These are phyloP conservation scores for Selaginella moellendorffii DNA, from an alignment of 75 land plant species.

Conservation along the genomic window DNA sequence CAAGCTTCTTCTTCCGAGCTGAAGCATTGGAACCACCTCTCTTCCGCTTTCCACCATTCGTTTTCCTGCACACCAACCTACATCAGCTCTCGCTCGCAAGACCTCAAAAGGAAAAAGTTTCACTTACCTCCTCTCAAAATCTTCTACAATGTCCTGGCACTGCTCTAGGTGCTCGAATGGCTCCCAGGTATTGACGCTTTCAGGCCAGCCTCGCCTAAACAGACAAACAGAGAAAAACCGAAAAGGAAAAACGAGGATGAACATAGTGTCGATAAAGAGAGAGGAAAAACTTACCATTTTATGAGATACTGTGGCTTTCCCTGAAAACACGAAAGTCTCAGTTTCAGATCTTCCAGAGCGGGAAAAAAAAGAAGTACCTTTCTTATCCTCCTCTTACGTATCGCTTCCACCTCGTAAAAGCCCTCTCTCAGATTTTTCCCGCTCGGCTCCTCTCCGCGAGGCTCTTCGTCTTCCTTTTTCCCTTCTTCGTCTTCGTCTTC, in stretches of 20 bases:
- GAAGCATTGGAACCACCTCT: not conserved
- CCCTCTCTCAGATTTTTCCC: constrained; percentile 15
- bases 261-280: not conserved
- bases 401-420: constrained; percentile 46
- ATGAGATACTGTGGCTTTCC: constrained; percentile 69
- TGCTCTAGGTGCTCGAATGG: constrained; percentile 54
- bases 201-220: constrained; percentile 86
- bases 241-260: not conserved
- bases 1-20: not conserved
- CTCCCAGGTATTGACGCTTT: constrained; percentile 91
- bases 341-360: not conserved
- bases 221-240: not conserved
- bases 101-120: too few relatives aligned
- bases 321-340: constrained; percentile 17
- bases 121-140: constrained; percentile 58
- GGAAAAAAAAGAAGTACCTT: constrained; percentile 27
- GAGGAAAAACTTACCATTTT: constrained; percentile 56
- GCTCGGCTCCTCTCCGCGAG: constrained; percentile 8
- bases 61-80: too few relatives aligned
- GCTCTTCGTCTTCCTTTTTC: constrained; percentile 3
- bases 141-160: constrained; percentile 62
- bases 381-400: constrained; percentile 38
- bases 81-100: too few relatives aligned
- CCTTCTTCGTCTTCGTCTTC: constrained; percentile 16
- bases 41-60: not conserved